Evolutionary conservation across 495 filamentous ascomycete species (phyloP), one percentile per base, ranked within the genome.

Genomic region (Aspergillus heteromorphus): DNA sequence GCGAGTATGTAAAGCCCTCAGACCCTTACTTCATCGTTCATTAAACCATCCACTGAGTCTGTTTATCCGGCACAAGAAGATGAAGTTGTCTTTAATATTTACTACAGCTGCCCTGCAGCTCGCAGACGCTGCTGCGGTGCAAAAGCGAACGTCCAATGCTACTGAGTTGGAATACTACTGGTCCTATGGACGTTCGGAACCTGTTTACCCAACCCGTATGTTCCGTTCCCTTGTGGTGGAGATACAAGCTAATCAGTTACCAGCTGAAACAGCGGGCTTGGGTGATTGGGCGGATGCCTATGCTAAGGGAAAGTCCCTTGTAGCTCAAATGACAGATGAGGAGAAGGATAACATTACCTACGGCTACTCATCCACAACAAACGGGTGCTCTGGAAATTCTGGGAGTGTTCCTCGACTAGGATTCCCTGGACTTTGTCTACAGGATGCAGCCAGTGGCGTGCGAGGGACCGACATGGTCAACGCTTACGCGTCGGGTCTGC

Each of bases 401-500:
- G 70, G 66, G 3, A 66, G 72, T 6, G 70, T 86, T 21, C 72
- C 77, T 0, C 71, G 84, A 8, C 70, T 87, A 4, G 65, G 63
- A 1, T 87, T 83, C 55, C 73, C 80, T 0, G 86, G 86, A 7
- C 63, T 87, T 36, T 87, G 84, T 59, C 71, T 89, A 0, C 69
- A 72, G 16, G 84, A 89, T 65, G 83, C 82, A 2, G 82, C 81
- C 0, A 80, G 85, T 55, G 84, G 83, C 16, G 66, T 87, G 20
- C 68, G 83, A 2, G 69, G 57, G 17, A 81, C 82, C 0, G 83
- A 87, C 55, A 80, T 82, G 61, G 84, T 83, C 23, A 84, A 79
- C 54, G 72, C 69, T 19, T 85, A 77, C 67, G 69, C 81, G 0
- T 72, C 73, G 21, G 82, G 80, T 7, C 63, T 85, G 29, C 79